Base-by-base conservation (phyloP, 352 stramenopile species). In the Pythium monospermum region DNA sequence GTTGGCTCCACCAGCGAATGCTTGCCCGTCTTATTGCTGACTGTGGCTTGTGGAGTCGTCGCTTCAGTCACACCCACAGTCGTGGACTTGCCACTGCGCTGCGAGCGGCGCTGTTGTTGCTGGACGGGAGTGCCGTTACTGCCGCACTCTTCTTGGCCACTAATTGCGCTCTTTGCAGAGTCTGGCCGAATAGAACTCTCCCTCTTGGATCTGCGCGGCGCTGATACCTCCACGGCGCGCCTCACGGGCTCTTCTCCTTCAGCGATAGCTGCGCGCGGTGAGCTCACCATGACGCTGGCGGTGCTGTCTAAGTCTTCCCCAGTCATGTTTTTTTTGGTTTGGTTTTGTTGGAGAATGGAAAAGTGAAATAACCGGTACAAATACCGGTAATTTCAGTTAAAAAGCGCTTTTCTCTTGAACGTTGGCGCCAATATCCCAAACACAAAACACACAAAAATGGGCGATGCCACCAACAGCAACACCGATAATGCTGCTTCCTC, bases 121-220 rank as follows among this genome's bases (percentile, higher is more conserved):
- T n/a, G n/a, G n/a, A n/a, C n/a, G n/a, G n/a, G n/a, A n/a, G n/a
- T n/a, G n/a, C n/a, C n/a, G 4, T 36, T n/a, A 32, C 26, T 15
- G 6, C 27, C 10, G 23, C 23, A 8, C n/a, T 57, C 46, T 18
- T 53, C 49, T 35, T 32, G 42, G 18, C 27, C 42, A 1, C 45
- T 59, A 30, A 53, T 49, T 21, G 47, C 40, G 16, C 33, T 45
- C 2, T 66, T 64, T 26, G 42, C 57, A 32, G 49, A 15, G 18
- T 59, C 57, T 6, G 54, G 36, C 15, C 51, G 68, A 7, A 53
- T 50, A 21, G 63, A 37, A 25, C 62, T 53, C 27, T 76, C 66
- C 21, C 71, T 59, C 66, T 66, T 72, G 22, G 71, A 78, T 27
- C 66, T 58, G 5, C 68, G 68, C 43, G 55, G 49, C 22, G 48